Evolutionary conservation across 352 stramenopile species (phyloP), one percentile per base, ranked within the genome.

Genomic region (Phytophthora parvispora): DNA sequence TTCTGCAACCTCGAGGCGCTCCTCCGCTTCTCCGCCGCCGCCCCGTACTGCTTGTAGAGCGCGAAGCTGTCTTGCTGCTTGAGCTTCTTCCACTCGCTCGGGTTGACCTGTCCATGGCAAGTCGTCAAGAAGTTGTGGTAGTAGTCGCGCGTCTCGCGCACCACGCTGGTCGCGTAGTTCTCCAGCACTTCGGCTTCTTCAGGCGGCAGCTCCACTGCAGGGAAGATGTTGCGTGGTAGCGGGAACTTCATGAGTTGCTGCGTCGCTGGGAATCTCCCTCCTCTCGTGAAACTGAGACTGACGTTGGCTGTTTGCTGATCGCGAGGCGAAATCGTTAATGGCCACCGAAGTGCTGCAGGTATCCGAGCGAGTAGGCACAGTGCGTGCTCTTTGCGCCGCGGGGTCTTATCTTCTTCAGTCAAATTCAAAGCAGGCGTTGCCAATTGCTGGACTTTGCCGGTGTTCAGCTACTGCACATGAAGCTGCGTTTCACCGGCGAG

Each of bases 81-180:
- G 55, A 80, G 60, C 50, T 74, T 65, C 52, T 73, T 78, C 73
- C 73, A 80, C 28, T 75, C 49, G 18, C 32, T 67, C 22, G 57
- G 8, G 16, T 80, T 58, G 27, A 78, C 54, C 40, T 72, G 60
- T 25, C 65, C 63, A 4, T 61, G 45, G n/a, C 56, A 36, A 49
- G 59, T 64, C 20, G 63, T 67, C 49, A 80, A 36, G 67, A 75
- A 75, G n/a, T 67, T 36, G 45, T 68, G 56, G 34, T 72, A 75
- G 22, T 79, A 77, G 34, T 74, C 66, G 36, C 66, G 66, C 20
- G 60, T 74, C 24, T 74, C 59, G 16, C 31, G 38, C 43, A 75
- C 52, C 1, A 75, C 68, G 51, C 57, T 66, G 12, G 51, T 55
- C 13, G 68, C 62, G 50, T 64, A 67, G 57, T 51, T 29, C 32